Conservation (phyloP, 306 rosid species). For the Ziziphus jujuba region DNA sequence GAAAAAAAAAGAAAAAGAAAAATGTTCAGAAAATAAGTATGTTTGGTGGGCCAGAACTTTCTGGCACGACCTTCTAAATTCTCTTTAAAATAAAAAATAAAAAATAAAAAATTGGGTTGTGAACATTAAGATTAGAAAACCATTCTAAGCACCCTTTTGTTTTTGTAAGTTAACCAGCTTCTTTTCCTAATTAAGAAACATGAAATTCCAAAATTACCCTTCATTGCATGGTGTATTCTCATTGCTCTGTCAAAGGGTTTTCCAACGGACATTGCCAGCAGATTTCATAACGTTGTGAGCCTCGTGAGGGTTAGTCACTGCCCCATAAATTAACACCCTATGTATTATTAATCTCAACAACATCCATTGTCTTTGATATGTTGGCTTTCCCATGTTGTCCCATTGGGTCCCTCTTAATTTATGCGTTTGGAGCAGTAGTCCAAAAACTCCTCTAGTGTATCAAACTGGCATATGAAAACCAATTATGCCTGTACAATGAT, state of each 20-base stretch:
- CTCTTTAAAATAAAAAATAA: constrained; percentile 1
- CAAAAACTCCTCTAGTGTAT: constrained; percentile 1
- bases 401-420: not conserved
- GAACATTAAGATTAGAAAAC: constrained; percentile 10
- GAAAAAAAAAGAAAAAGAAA: constrained; percentile 23
- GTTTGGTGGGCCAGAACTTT: constrained; percentile 35
- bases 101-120: constrained; percentile 3
- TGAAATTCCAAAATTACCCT: constrained; percentile 27
- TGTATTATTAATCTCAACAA: not conserved
- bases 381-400: constrained; percentile 1
- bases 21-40: constrained; percentile 24
- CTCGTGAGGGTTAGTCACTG: too few species aligned
- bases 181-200: not conserved
- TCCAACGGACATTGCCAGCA: too few species aligned
- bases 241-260: too few species aligned
- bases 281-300: too few species aligned
- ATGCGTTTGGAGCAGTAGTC: not conserved
- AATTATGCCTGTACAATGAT: constrained; percentile 7
- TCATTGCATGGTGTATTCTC: not conserved
- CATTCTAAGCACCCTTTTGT: constrained; percentile 19
- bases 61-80: constrained; percentile 39
- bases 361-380: not conserved
- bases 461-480: not conserved
- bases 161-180: not conserved
- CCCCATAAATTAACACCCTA: too few species aligned